Evolutionary conservation across 495 filamentous ascomycete species (phyloP).

Genomic region (Lophiotrema nucula): DNA sequence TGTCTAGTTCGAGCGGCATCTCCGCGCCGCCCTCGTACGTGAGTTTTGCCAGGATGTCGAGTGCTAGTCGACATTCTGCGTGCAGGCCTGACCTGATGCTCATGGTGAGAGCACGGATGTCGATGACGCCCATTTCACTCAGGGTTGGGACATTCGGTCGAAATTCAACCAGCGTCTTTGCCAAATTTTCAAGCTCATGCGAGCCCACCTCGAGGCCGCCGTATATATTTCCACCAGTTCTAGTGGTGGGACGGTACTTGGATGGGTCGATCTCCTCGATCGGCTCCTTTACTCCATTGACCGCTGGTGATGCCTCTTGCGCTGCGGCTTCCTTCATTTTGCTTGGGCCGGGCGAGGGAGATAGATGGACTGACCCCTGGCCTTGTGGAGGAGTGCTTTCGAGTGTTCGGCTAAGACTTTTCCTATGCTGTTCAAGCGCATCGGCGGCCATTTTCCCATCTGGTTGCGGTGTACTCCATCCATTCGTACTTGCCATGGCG

Average conservation of each 20-base stretch:
- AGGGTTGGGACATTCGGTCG: slow-evolving; percentile 72
- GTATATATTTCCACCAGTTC: background rate
- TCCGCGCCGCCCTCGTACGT: slow-evolving; percentile 63
- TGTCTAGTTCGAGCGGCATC: slow-evolving; percentile 62
- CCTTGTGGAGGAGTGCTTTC: slow-evolving; percentile 36
- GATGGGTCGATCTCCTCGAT: background rate
- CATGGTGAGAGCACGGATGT: slow-evolving; percentile 88
- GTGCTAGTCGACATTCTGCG: slow-evolving; percentile 78
- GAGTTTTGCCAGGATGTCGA: slow-evolving; percentile 77
- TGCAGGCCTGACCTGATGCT: slow-evolving; percentile 90
- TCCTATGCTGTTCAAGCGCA: slow-evolving; percentile 44
- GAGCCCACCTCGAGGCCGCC: slow-evolving; percentile 4
- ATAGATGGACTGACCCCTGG: background rate
- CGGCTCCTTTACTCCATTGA: background rate
- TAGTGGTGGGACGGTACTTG: background rate
- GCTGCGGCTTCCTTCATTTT: background rate
- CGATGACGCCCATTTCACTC: slow-evolving; percentile 80
- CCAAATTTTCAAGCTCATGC: slow-evolving; percentile 4
- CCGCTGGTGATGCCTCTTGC: background rate
- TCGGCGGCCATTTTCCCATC: slow-evolving; percentile 17
- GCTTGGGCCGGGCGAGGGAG: slow-evolving; percentile 9
- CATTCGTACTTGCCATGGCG: slow-evolving; percentile 20
- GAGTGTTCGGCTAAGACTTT: slow-evolving; percentile 46
- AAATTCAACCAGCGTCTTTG: slow-evolving; percentile 37
- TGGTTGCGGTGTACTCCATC: slow-evolving; percentile 29